These are phyloP conservation scores for Sarcomyxa edulis DNA, from an alignment of 768 basidiomycete genomes.

Conservation along the genomic window DNA sequence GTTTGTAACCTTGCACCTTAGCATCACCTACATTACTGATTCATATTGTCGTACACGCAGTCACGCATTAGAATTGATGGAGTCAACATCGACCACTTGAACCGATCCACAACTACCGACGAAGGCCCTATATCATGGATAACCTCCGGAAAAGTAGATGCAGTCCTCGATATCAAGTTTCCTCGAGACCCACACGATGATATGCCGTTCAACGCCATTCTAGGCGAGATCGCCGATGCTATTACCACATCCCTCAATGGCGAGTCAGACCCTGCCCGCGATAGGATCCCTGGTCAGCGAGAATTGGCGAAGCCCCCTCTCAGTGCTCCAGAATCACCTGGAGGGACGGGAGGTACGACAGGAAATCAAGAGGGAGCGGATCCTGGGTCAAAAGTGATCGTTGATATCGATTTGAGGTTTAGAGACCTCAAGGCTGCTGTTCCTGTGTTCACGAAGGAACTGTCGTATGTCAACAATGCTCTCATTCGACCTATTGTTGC, in stretches of 20 bases:
- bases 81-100: conserved; percentile 92
- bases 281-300: conserved; percentile 79
- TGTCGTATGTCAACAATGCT: conserved; percentile 91
- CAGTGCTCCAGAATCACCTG: conserved; percentile 53
- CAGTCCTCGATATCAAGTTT: conserved; percentile 97
- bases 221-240: conserved; percentile 88
- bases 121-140: conserved; percentile 97
- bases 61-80: conserved; percentile 96
- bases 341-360: conserved; percentile 11
- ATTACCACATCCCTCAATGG: conserved; percentile 60
- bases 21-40: conserved; percentile 6
- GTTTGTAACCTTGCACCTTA: conserved; percentile 33
- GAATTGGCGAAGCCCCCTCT: conserved; percentile 85
- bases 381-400: conserved; percentile 49
- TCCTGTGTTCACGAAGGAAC: conserved; percentile 82
- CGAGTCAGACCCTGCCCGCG: conserved; percentile 29
- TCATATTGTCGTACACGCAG: conserved; percentile 29
- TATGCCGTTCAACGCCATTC: conserved; percentile 68
- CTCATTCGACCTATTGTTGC: conserved; percentile 94
- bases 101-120: conserved; percentile 64
- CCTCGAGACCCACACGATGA: conserved; percentile 73
- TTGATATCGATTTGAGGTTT: conserved; percentile 94
- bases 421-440: conserved; percentile 94
- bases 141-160: conserved; percentile 92
- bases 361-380: conserved; percentile 18